Evolutionary conservation across 2,329 filamentous ascomycete genomes (phyloP), one percentile per base, ranked within the genome.

Genomic region (Fusarium odoratissimum): DNA sequence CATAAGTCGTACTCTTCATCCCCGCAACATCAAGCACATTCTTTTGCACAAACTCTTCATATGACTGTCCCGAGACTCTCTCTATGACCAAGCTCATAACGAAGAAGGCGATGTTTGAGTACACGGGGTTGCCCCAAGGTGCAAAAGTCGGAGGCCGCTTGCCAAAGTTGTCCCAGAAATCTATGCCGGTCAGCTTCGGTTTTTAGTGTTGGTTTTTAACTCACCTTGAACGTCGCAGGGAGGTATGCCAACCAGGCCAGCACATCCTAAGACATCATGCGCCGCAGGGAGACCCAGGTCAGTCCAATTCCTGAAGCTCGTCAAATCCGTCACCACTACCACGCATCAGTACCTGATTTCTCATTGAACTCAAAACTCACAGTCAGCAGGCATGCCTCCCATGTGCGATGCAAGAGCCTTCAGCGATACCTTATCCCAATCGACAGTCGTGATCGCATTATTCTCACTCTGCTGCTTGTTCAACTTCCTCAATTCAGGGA

Each of bases 151-250:
- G 65, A 12, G 55, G 33, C 0, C 65, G 31, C n/a, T 68, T 67
- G 7, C 65, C 65, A 61, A 67, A 67, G 8, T 68, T 68, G 5
- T 37, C 33, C 63, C 63, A 68, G 40, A 68, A 68, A 25, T 56
- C 65, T 37, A 37, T 19, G 16, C 16, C 16, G 11, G 28, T 65
- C 28, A 55, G 40, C 14, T 54, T 9, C 6, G n/a, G 8, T n/a
- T 23, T 13, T n/a, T 4, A 16, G 13, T 21, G 9, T 12, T 31
- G 6, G 3, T 13, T 8, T 6, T n/a, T 10, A 5, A 41, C 61
- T 60, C 11, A 67, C 65, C 46, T 30, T 65, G 37, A 4, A 35
- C 37, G 0, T 31, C 42, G 4, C 65, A 68, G 8, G 62, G 44
- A 17, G 31, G 41, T 5, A 68, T 41, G 30, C 65, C 65, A 3